phyloP scores from a whole-genome alignment of 345 rosid species.

The Excoecaria cochinchinensis region DNA sequence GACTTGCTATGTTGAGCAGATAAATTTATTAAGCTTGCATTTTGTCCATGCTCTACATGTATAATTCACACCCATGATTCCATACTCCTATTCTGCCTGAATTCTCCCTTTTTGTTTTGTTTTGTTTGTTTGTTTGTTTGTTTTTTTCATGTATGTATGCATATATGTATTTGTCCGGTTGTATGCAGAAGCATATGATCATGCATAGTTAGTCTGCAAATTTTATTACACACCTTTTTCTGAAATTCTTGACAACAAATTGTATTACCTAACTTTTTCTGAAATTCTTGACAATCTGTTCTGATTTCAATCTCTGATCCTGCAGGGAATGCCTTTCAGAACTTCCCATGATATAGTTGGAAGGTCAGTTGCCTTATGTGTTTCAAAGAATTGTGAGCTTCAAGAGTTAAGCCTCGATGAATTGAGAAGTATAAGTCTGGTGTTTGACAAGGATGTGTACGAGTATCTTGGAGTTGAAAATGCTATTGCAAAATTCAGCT shows the following conservation, averaged over 20 bases:
- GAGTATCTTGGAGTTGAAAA: conserved; percentile 77
- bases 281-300: background rate
- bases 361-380: conserved; percentile 77
- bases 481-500: conserved; percentile 70
- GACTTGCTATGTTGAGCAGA: background rate
- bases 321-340: conserved; percentile 87
- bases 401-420: conserved; percentile 70
- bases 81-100: background rate
- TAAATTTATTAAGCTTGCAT: background rate
- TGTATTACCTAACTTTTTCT: too few species aligned
- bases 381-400: conserved; percentile 67
- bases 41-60: background rate
- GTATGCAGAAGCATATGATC: background rate
- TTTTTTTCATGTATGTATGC: too few species aligned
- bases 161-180: background rate
- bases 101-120: too few species aligned
- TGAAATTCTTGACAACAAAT: background rate
- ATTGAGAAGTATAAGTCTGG: conserved; percentile 56
- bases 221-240: background rate
- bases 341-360: conserved; percentile 95
- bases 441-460: conserved; percentile 68
- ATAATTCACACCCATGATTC: background rate
- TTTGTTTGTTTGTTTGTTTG: too few species aligned
- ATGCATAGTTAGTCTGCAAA: background rate
- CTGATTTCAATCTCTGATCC: background rate